Evolutionary conservation across 768 basidiomycete species (phyloP), one percentile per base, ranked within the genome.

Genomic region (Pulveroboletus sp.): DNA sequence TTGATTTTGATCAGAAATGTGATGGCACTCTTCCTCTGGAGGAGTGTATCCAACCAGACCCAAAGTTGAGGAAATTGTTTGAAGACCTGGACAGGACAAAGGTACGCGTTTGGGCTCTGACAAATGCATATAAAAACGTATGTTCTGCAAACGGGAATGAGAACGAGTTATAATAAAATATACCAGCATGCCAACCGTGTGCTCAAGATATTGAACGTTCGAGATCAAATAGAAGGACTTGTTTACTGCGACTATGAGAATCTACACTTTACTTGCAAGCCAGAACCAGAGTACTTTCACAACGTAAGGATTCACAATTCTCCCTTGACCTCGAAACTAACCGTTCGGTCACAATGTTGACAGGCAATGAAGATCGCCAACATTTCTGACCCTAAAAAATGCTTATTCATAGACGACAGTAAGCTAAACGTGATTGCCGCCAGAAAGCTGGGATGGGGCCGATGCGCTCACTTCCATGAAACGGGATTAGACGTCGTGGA

Each of bases 21-120:
- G 91, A 93, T 59, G 86, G 85, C 3, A 79, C 88, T 18, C 74
- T 93, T 11, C 91, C 91, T 7, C 73, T 93, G 7, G 91, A 93
- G 61, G 76, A 83, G 3, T 83, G 87, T 72, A 82, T 93, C 55
- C 73, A 76, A 26, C 86, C 83, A 28, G 72, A 86, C 61, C 79
- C 83, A 7, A 60, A 55, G 8, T 64, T 86, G 9, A 80, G 82
- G 18, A 77, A 82, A 58, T 76, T 93, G 6, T 76, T 93, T 44
- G 70, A 85, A 63, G 88, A 93, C 61, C 81, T 93, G 28, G 88
- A 93, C 61, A 79, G 83, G 41, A 76, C 73, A 27, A 91, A 87
- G 64, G 80, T 75, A 8, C 78, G 81, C n/a, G 82, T 93, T 5
- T 93, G 90, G 90, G 89, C 79, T 3, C 68, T 93, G 38, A 93